Conservation (phyloP, 169 alveolate genomes). For the Babesia gibsoni region DNA sequence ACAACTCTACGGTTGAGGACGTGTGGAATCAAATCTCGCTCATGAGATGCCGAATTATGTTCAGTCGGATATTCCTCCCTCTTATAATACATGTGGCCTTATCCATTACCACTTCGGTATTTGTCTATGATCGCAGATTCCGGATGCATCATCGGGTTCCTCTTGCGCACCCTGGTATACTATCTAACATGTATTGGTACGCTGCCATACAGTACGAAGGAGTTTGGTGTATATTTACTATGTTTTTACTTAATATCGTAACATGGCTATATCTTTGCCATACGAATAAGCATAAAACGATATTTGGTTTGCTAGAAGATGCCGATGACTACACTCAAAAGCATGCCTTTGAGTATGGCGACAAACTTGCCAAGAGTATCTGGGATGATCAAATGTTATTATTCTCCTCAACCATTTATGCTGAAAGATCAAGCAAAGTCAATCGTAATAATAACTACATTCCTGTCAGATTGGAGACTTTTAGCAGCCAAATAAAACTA, state of each 20-base stretch:
- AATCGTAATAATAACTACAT: background rate
- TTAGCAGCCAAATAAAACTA: conserved; percentile 46
- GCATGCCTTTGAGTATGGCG: conserved; percentile 9
- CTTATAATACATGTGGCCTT: conserved; percentile 22
- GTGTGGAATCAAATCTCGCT: conserved; percentile 22
- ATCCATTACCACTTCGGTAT: conserved; percentile 21
- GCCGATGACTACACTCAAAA: conserved; percentile 10
- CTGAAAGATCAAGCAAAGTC: conserved; percentile 4
- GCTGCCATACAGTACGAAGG: conserved; percentile 67
- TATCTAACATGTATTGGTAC: conserved; percentile 54
- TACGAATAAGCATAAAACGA: conserved; percentile 4
- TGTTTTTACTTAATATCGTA: conserved; percentile 33
- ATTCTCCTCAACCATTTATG: conserved; percentile 30
- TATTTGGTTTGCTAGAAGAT: conserved; percentile 35
- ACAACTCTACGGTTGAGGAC: conserved; percentile 17
- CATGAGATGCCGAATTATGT: conserved; percentile 20
- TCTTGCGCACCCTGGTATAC: conserved; percentile 48
- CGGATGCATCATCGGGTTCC: conserved; percentile 56
- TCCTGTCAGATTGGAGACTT: conserved; percentile 18
- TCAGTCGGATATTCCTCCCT: conserved; percentile 30
- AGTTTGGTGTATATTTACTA: conserved; percentile 38
- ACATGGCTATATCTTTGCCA: conserved; percentile 47
- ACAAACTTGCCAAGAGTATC: conserved; percentile 31
- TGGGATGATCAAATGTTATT: conserved; percentile 56
- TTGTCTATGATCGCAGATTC: conserved; percentile 38